Evolutionary conservation across 1,284 basidiomycete genomes (phyloP), one percentile per base, ranked within the genome.

Genomic region (Puccinia triticina): DNA sequence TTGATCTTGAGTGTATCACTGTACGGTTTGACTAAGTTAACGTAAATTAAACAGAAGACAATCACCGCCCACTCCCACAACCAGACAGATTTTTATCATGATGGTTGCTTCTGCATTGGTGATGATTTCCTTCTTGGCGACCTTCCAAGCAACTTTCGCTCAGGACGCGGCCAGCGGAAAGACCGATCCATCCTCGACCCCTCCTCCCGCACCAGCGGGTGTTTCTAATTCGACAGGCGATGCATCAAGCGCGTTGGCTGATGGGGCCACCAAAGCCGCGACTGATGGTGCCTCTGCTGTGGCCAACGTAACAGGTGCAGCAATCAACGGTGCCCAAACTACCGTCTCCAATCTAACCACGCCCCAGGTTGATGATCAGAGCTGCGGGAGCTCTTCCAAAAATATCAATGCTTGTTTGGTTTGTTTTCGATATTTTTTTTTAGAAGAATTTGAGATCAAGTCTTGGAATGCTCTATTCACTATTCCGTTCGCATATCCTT

Each of bases 401-500:
- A 21, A 46, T 29, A 50, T 71, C 32, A 71, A 71, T 40, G 32
- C 69, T 48, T 71, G 69, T 23, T 50, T 71, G 69, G 69, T 71
- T 48, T n/a, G 69, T 71, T 50, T 50, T 48, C 32, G 18, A 37
- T n/a, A n/a, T n/a, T n/a, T 26, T 16, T 40, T 2, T 34, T 23
- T 66, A 10, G 34, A 43, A 43, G 40, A 26, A 21, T 34, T 14
- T 12, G 46, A n/a, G 12, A n/a, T n/a, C 57, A n/a, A n/a, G 11
- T 34, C 4, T 26, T 29, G 3, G 43, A 71, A 8, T 71, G 23
- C 23, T 46, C 10, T 1, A 29, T 71, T 46, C 29, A 50, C 32
- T 61, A 26, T 61, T 26, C 11, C 32, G 14, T 43, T 37, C 67
- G 37, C 1, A 8, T n/a, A 26, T 71, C 29, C 40, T 16, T 71